A percentile compares a stretch with the other conserved stretches of the same genome.
Conservation (phyloP, 768 basidiomycete species). For the Gelatoporia subvermispora region DNA sequence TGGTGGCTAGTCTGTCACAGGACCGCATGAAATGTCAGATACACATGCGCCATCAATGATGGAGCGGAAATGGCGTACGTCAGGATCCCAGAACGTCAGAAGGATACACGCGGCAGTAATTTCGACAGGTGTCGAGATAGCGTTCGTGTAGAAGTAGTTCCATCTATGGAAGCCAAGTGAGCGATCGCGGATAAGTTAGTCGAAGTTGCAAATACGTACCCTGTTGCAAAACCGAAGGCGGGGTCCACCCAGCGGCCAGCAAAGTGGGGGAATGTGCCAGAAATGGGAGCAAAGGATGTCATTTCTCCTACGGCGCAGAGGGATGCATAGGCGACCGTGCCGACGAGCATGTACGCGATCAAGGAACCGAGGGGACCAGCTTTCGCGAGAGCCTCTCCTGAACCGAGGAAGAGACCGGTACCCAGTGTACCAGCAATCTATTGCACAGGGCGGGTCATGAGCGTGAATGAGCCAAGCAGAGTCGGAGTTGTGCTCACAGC, state of each 20-base stretch:
- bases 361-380: conserved; percentile 68
- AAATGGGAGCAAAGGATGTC: conserved; percentile 76
- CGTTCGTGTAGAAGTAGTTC: conserved; percentile 36
- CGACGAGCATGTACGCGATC: conserved; percentile 59
- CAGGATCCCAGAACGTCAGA: conserved; percentile 66
- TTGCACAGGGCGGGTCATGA: neutral
- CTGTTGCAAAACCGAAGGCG: conserved; percentile 31
- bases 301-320: conserved; percentile 71
- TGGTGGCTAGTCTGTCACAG: conserved; percentile 39
- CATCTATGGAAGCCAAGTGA: conserved; percentile 11
- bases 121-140: conserved; percentile 68
- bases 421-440: conserved; percentile 74
- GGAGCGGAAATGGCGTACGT: conserved; percentile 33
- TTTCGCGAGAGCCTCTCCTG: conserved; percentile 51
- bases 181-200: neutral
- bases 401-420: conserved; percentile 70
- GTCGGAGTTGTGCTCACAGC: conserved; percentile 42
- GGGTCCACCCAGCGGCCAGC: conserved; percentile 37
- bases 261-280: conserved; percentile 74
- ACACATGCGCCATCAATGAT: neutral
- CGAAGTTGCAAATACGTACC: conserved; percentile 8
- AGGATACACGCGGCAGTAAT: conserved; percentile 68
- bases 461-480: neutral
- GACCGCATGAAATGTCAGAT: neutral
- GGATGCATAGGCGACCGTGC: conserved; percentile 62